Conservation (phyloP, 768 basidiomycete genomes). For the Macrolepiota albuminosa region DNA sequence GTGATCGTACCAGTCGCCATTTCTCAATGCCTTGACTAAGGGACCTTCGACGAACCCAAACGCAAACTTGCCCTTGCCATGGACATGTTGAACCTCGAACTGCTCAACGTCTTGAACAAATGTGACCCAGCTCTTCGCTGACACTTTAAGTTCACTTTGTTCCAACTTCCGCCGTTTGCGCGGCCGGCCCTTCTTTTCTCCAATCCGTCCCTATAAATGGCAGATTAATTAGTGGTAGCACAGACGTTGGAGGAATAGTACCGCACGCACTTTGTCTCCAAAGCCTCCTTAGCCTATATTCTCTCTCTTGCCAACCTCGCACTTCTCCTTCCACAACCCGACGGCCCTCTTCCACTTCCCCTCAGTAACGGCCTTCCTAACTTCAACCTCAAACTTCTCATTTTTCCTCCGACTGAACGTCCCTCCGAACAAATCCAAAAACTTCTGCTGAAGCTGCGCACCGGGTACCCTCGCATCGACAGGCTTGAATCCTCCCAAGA, state of each 20-base stretch:
- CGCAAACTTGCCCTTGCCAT: slow-evolving; percentile 83
- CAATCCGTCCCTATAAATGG: slow-evolving; percentile 21
- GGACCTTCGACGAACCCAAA: slow-evolving; percentile 97
- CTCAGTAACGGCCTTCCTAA: slow-evolving; percentile 76
- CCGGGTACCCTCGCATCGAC: slow-evolving; percentile 82
- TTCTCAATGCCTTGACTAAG: slow-evolving; percentile 81
- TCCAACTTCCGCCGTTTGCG: slow-evolving; percentile 14
- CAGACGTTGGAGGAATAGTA: background rate
- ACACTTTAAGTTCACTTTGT: slow-evolving; percentile 10
- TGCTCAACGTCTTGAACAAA: slow-evolving; percentile 50
- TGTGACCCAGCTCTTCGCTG: slow-evolving; percentile 11
- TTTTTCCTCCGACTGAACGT: slow-evolving; percentile 93
- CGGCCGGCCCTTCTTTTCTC: slow-evolving; percentile 23
- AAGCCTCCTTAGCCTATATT: slow-evolving; percentile 33
- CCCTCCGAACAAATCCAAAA: slow-evolving; percentile 73
- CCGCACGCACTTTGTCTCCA: slow-evolving; percentile 21
- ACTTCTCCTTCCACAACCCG: slow-evolving; percentile 80
- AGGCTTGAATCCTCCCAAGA: slow-evolving; percentile 96
- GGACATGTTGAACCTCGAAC: slow-evolving; percentile 88
- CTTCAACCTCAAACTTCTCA: slow-evolving; percentile 75
- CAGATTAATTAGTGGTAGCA: background rate
- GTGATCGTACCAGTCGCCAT: slow-evolving; percentile 79
- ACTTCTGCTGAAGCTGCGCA: slow-evolving; percentile 61
- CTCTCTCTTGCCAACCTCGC: slow-evolving; percentile 63
- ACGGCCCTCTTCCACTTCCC: slow-evolving; percentile 83